Evolutionary conservation across 1,139 yeast species (phyloP), one percentile per base, ranked within the genome.

Genomic region (Sugiyamaella neomexicana): DNA sequence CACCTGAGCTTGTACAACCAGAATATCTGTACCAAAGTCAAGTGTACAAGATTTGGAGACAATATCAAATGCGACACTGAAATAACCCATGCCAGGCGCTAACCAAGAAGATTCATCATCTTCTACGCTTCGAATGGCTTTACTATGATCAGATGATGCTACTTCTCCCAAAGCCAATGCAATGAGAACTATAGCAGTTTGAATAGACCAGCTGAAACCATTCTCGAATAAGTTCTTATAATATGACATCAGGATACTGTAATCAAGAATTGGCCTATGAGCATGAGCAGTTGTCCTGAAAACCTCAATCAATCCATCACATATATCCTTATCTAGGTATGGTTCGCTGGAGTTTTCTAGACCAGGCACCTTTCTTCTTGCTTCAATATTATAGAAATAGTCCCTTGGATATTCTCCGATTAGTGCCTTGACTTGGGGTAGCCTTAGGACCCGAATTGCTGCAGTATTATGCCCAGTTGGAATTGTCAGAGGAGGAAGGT

Each of bases 381-480:
- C 43, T 46, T 59, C 62, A 12, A 58, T 50, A 29, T 55, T 50
- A 41, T 46, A 52, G 44, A 59, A 59, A 38, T 57, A 58, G 38
- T 59, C 60, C 7, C 43, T 39, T 12, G 60, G 58, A 36, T 58
- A 59, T n/a, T 54, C 54, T 16, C 62, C 62, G 25, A 59, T 54
- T 7, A 59, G 46, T 12, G 57, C 50, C 34, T 42, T 43, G 5
- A 59, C 53, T 29, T 46, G 50, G 2, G 60, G 59, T 5, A 58
- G 39, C 31, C 46, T 43, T 27, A 58, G 58, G 7, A 58, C 55
- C 17, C 57, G 27, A 16, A 56, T 56, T 2, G 61, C 58, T 5
- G 59, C 56, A 6, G 60, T 58, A 17, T 50, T 51, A 44, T 58
- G 61, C 16, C 50, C 52, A 13, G 55, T 45, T 5, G 61, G 61